Evolutionary conservation across 2,329 filamentous ascomycete species (phyloP).

Genomic region (Penicillium sp.): DNA sequence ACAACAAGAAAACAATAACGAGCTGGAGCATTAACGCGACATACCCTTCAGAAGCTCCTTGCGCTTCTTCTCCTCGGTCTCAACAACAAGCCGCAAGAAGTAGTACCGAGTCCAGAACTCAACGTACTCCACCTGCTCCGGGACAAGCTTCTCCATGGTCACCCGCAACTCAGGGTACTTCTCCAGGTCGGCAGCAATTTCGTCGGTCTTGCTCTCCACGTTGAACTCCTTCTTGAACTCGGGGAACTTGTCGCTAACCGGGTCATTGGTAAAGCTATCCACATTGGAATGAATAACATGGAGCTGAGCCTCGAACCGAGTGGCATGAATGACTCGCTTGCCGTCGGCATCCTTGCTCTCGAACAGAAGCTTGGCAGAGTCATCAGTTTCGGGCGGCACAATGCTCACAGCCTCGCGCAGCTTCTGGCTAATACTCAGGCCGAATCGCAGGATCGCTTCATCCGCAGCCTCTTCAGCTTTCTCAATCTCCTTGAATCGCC

Average conservation of each 20-base stretch:
- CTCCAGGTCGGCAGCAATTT: constrained; percentile 80
- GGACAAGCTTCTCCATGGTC: constrained; percentile 97
- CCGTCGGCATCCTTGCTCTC: constrained; percentile 90
- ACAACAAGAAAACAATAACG: background rate
- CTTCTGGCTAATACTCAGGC: constrained; percentile 86
- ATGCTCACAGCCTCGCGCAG: constrained; percentile 89
- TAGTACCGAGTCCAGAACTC: constrained; percentile 97
- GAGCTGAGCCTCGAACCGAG: constrained; percentile 91
- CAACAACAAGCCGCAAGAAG: constrained; percentile 88
- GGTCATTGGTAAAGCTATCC: constrained; percentile 83
- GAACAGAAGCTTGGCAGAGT: constrained; percentile 73
- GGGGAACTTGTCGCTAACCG: constrained; percentile 74
- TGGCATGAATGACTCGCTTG: constrained; percentile 93
- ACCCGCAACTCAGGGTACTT: constrained; percentile 82
- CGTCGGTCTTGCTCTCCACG: constrained; percentile 80
- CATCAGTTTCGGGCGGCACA: constrained; percentile 69
- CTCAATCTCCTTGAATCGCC: constrained; percentile 86
- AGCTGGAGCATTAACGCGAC: constrained; percentile 33
- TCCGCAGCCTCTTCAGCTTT: constrained; percentile 94
- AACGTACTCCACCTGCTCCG: constrained; percentile 84
- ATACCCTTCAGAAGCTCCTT: constrained; percentile 89
- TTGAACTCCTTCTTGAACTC: constrained; percentile 77
- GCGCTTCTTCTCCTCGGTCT: constrained; percentile 87
- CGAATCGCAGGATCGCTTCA: constrained; percentile 90
- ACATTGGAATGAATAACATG: constrained; percentile 90